A percentile compares a stretch with the other conserved stretches of the same genome.
phyloP scores from a whole-genome alignment of 23 red algal species.

The Chondrus crispus region DNA sequence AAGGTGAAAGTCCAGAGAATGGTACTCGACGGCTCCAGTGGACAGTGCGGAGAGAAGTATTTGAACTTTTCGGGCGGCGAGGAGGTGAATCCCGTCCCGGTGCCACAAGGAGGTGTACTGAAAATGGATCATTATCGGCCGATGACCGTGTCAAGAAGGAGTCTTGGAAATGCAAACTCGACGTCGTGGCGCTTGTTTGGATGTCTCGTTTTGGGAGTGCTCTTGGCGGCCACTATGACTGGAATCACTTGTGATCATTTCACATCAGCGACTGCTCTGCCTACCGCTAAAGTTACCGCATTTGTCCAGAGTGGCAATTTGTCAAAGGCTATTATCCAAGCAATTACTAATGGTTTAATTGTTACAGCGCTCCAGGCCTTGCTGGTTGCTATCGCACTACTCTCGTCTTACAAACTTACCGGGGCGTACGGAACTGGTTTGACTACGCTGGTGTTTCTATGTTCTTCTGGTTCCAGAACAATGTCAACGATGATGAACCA shows the following conservation, averaged over 20 bases:
- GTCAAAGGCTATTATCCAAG: too few species aligned
- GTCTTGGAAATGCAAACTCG: conserved; percentile 6
- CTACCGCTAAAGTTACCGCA: too few species aligned
- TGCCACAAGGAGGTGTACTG: conserved; percentile 39
- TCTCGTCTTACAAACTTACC: conserved; percentile 49
- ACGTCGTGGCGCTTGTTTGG: conserved; percentile 47
- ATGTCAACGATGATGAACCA: too few species aligned
- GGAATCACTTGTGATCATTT: conserved; percentile 47
- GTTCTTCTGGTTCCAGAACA: too few species aligned
- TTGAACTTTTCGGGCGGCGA: background rate
- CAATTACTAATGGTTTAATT: conserved; percentile 39
- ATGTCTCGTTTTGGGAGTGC: conserved; percentile 29
- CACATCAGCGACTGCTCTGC: too few species aligned
- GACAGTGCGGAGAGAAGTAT: background rate
- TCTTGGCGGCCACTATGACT: background rate
- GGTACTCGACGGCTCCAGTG: background rate
- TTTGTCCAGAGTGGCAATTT: too few species aligned
- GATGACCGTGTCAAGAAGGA: conserved; percentile 7
- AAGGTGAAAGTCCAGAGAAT: background rate
- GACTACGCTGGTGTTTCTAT: conserved; percentile 65
- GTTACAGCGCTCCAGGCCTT: conserved; percentile 19
- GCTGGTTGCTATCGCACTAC: conserved; percentile 52
- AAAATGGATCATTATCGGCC: conserved; percentile 44
- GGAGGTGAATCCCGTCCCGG: background rate
- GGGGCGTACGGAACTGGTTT: conserved; percentile 76